Conservation (phyloP, 331 rosid species). For the Cucumis variabilis region DNA sequence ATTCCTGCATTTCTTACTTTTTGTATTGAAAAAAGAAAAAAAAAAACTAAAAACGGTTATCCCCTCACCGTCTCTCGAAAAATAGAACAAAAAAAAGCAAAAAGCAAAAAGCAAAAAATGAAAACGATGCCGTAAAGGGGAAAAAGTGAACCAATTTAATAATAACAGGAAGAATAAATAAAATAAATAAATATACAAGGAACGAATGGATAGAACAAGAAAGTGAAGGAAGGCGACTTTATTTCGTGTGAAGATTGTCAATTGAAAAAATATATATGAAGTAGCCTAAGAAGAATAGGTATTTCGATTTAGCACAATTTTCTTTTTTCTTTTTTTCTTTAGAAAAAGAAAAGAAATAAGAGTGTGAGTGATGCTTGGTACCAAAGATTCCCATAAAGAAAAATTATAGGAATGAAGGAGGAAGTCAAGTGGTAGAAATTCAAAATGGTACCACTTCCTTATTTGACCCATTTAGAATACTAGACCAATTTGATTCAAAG, state of each 20-base stretch:
- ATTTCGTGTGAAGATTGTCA: slow-evolving; percentile 24
- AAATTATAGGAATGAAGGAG: not conserved
- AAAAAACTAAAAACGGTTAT: not conserved
- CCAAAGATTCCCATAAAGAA: not conserved
- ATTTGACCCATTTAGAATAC: not conserved
- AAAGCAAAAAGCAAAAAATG: too few relatives aligned
- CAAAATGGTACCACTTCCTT: not conserved
- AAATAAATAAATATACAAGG: not conserved
- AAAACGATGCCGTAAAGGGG: slow-evolving; percentile 22
- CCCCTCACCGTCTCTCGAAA: not conserved
- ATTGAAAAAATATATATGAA: not conserved
- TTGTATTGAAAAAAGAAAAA: too few relatives aligned
- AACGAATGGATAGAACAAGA: not conserved
- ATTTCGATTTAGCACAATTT: too few relatives aligned
- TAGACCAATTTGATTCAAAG: not conserved
- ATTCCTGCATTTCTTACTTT: too few relatives aligned
- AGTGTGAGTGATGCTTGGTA: not conserved
- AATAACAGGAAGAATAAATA: not conserved
- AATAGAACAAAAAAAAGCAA: not conserved
- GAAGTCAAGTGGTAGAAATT: slow-evolving; percentile 6
- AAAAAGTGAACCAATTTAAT: slow-evolving; percentile 1
- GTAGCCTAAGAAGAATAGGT: not conserved
- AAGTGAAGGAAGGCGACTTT: slow-evolving; percentile 19
- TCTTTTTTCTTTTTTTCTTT: too few relatives aligned
- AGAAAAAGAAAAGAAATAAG: too few relatives aligned